A percentile compares a stretch with the other conserved stretches of the same genome.
These are phyloP conservation scores for Dalbergia cultrata DNA, from an alignment of 306 rosid species.

Conservation along the genomic window DNA sequence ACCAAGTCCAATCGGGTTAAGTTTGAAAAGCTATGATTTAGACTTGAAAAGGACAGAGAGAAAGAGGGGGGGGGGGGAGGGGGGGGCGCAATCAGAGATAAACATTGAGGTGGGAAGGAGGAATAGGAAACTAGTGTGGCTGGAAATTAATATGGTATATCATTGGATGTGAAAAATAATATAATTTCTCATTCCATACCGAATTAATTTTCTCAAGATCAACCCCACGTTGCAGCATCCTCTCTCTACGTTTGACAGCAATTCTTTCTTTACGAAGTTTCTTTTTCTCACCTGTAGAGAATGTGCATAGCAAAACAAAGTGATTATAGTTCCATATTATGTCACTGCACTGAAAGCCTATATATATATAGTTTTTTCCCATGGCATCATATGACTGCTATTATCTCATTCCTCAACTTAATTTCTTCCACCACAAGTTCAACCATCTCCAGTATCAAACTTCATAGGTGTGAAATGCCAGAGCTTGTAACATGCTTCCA, in stretches of 20 bases:
- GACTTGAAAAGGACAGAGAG: not conserved
- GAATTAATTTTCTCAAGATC: slow-evolving; percentile 76
- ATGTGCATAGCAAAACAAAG: slow-evolving; percentile 36
- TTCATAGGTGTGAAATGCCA: slow-evolving; percentile 26
- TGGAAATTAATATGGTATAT: slow-evolving; percentile 13
- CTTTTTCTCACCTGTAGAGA: slow-evolving; percentile 77
- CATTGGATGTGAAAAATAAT: slow-evolving; percentile 7
- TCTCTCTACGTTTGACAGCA: slow-evolving; percentile 73
- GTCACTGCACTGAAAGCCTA: slow-evolving; percentile 11
- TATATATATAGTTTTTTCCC: not conserved
- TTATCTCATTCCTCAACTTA: not conserved
- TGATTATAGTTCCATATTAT: slow-evolving; percentile 13
- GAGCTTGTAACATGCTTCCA: slow-evolving; percentile 17
- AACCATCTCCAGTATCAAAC: slow-evolving; percentile 25
- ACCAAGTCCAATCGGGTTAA: slow-evolving; percentile 15
- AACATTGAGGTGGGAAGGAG: not conserved
- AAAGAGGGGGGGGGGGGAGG: no score
- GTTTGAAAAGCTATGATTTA: slow-evolving; percentile 15
- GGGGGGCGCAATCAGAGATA: no score
- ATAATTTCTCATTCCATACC: slow-evolving; percentile 54
- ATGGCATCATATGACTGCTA: not conserved
- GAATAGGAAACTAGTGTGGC: slow-evolving; percentile 27
- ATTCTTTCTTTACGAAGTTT: slow-evolving; percentile 77
- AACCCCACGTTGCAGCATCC: slow-evolving; percentile 83
- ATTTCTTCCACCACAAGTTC: slow-evolving; percentile 7